Evolutionary conservation across 352 stramenopile species (phyloP).

Genomic region (Pythium periplocum): DNA sequence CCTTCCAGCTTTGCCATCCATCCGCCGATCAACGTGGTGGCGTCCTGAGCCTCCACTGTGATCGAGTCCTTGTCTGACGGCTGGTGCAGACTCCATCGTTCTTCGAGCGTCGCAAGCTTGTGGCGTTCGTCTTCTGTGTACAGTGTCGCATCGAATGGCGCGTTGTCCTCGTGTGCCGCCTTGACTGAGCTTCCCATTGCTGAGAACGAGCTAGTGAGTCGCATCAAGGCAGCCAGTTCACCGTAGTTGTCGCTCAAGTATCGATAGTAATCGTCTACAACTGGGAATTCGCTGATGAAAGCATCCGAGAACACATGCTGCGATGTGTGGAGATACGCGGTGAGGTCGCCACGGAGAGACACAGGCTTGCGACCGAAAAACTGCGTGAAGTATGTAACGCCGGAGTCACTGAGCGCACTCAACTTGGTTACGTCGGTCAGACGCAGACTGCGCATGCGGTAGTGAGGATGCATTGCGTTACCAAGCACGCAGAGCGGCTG

Average conservation of each 20-base stretch:
- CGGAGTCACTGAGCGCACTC: conserved; percentile 53
- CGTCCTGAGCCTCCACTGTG: neutral
- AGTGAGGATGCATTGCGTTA: conserved; percentile 49
- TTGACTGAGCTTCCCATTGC: neutral
- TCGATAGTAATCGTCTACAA: conserved; percentile 57
- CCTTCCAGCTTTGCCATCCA: conserved; percentile 30
- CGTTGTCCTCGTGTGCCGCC: neutral
- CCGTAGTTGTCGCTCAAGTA: conserved; percentile 60
- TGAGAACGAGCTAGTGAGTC: conserved; percentile 45
- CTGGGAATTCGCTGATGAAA: conserved; percentile 52
- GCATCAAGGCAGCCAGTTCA: conserved; percentile 64
- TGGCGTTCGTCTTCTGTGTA: conserved; percentile 23
- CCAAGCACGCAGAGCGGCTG: conserved; percentile 64
- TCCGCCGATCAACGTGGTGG: conserved; percentile 14
- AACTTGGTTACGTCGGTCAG: conserved; percentile 46
- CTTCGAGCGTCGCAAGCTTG: conserved; percentile 24
- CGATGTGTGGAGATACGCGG: conserved; percentile 58
- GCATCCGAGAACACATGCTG: conserved; percentile 38
- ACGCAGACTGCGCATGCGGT: conserved; percentile 33
- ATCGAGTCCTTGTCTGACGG: neutral
- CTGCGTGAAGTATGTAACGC: conserved; percentile 46
- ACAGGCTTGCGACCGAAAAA: conserved; percentile 40
- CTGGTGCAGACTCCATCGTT: conserved; percentile 17
- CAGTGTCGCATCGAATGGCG: neutral
- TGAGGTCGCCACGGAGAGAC: conserved; percentile 55